phyloP scores from a whole-genome alignment of 768 basidiomycete species.

The Psilocybe sp. region DNA sequence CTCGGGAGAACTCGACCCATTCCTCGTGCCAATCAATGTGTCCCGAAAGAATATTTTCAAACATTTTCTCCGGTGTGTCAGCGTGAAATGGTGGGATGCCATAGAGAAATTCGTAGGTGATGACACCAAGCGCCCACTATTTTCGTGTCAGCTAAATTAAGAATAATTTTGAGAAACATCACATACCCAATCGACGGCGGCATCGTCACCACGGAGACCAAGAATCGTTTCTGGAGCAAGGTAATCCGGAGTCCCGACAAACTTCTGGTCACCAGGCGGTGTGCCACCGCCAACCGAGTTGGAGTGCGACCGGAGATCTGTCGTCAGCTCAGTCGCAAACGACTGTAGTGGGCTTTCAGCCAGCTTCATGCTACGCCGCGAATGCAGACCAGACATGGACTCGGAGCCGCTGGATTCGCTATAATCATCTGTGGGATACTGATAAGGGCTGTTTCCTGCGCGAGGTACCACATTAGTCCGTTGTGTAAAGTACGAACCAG shows the following conservation, averaged over 20 bases:
- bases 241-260: constrained; percentile 98
- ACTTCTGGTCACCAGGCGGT: constrained; percentile 85
- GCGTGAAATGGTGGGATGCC: constrained; percentile 98
- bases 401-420: constrained; percentile 89
- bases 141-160: constrained; percentile 12
- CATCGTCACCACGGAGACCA: constrained; percentile 92
- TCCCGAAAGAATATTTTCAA: constrained; percentile 96
- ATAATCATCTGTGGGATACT: constrained; percentile 72
- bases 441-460: constrained; percentile 62
- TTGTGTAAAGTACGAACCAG: constrained; percentile 79
- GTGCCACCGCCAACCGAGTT: constrained; percentile 54
- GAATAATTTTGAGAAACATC: constrained; percentile 5
- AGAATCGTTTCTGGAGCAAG: constrained; percentile 94
- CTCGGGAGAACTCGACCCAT: constrained; percentile 80
- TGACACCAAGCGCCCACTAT: constrained; percentile 98
- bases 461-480: constrained; percentile 59
- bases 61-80: constrained; percentile 94
- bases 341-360: constrained; percentile 83
- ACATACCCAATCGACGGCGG: constrained; percentile 91
- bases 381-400: constrained; percentile 55
- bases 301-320: constrained; percentile 77
- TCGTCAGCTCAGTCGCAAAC: constrained; percentile 83
- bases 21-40: constrained; percentile 96
- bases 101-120: constrained; percentile 97
- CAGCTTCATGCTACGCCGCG: constrained; percentile 43